Evolutionary conservation across 805 yeast genomes (phyloP).

Genomic region (Yamadazyma endophytica): DNA sequence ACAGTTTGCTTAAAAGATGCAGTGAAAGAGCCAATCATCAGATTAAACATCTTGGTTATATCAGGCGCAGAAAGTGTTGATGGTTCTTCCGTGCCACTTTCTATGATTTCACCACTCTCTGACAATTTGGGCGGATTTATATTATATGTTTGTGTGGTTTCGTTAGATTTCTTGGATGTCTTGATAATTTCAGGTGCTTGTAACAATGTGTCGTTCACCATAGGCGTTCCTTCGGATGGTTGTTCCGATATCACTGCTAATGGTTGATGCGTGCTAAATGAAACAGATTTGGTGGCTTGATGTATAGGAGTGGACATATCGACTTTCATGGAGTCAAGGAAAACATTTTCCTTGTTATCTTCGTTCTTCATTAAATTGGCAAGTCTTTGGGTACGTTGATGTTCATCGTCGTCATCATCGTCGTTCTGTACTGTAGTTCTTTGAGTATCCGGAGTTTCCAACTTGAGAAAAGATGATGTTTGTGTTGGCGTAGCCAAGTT

Average conservation of each 20-base stretch:
- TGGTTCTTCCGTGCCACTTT: conserved; percentile 1
- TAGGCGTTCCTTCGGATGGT: conserved; percentile 26
- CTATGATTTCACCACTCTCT: conserved; percentile 23
- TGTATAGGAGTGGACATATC: conserved; percentile 31
- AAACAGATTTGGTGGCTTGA: conserved; percentile 13
- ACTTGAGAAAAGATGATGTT: conserved; percentile 11
- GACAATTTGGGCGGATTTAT: conserved; percentile 34
- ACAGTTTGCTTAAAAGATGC: conserved; percentile 52
- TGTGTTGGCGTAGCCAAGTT: conserved; percentile 26
- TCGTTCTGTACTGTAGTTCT: conserved; percentile 42
- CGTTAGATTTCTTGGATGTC: background rate
- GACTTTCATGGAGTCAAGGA: conserved; percentile 28
- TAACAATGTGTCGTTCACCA: conserved; percentile 1
- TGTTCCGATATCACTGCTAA: conserved; percentile 30
- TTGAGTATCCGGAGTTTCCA: conserved; percentile 44
- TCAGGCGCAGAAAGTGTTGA: conserved; percentile 26
- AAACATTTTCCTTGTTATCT: conserved; percentile 50
- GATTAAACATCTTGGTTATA: conserved; percentile 29
- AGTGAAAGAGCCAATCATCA: conserved; percentile 46
- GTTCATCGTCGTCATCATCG: conserved; percentile 31
- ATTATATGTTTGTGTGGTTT: conserved; percentile 13
- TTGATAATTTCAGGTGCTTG: conserved; percentile 5
- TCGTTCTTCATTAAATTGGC: conserved; percentile 7
- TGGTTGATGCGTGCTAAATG: conserved; percentile 15
- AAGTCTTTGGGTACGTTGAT: conserved; percentile 24